phyloP scores from a whole-genome alignment of 371 early-diverging fungal genomes.

The Apophysomyces elegans region DNA sequence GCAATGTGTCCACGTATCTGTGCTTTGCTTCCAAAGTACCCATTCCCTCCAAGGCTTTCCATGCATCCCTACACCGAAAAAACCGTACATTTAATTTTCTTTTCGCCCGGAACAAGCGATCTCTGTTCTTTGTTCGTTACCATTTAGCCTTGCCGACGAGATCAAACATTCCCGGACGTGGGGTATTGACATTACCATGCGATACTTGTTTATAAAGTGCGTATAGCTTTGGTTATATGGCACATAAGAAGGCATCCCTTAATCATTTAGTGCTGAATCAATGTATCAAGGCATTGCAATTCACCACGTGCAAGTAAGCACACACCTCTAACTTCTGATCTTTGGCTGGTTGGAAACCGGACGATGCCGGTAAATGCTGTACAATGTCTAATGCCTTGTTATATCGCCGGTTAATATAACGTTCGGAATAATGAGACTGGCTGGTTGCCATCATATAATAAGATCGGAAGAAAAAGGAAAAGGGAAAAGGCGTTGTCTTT shows the following conservation, averaged over 20 bases:
- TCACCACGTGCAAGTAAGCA: neutral
- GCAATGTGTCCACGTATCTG: conserved; percentile 32
- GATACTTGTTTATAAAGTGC: conserved; percentile 54
- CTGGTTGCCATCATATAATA: conserved; percentile 17
- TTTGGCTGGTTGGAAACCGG: conserved; percentile 44
- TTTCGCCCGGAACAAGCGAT: neutral
- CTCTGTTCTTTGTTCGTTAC: conserved; percentile 10
- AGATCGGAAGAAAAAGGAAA: conserved; percentile 11
- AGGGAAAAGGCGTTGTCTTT: conserved; percentile 12
- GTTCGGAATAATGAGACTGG: conserved; percentile 32
- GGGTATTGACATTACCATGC: conserved; percentile 43
- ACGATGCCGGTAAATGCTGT: conserved; percentile 36
- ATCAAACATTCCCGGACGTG: conserved; percentile 52
- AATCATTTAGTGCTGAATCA: conserved; percentile 4
- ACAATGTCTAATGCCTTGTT: conserved; percentile 44
- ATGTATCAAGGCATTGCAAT: neutral
- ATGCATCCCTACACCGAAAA: conserved; percentile 28
- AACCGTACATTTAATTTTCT: neutral
- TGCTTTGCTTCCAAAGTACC: conserved; percentile 26
- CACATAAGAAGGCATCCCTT: neutral
- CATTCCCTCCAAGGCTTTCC: conserved; percentile 36
- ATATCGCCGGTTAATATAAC: conserved; percentile 32
- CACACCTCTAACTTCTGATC: conserved; percentile 43
- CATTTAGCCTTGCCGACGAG: conserved; percentile 55
- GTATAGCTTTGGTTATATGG: conserved; percentile 35